Conservation (phyloP, 805 yeast genomes). For the Kregervanrija delftensis region DNA sequence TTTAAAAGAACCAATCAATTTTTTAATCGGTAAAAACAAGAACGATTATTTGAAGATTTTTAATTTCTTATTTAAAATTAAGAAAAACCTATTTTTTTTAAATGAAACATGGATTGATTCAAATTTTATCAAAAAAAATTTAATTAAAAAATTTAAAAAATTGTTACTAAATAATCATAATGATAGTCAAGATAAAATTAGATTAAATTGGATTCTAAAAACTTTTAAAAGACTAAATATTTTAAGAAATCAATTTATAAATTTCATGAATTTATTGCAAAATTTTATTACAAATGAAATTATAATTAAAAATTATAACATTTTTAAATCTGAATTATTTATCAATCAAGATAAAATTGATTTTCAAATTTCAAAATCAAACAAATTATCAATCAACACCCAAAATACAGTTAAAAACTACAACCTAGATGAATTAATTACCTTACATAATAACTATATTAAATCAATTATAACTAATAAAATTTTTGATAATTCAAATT, state of each 20-base stretch:
- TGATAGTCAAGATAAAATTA: slow-evolving; percentile 11
- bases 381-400: slow-evolving; percentile 4
- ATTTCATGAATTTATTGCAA: slow-evolving; percentile 35
- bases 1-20: slow-evolving; percentile 42
- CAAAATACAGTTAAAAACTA: slow-evolving; percentile 12
- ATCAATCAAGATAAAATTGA: slow-evolving; percentile 6
- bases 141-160: slow-evolving; percentile 10
- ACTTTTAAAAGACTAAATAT: slow-evolving; percentile 28
- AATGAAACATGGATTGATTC: slow-evolving; percentile 40
- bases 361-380: background rate
- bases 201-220: slow-evolving; percentile 18
- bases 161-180: slow-evolving; percentile 3
- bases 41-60: slow-evolving; percentile 71
- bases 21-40: slow-evolving; percentile 45
- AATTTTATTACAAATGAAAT: slow-evolving; percentile 39
- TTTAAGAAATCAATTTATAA: slow-evolving; percentile 32
- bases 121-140: slow-evolving; percentile 22
- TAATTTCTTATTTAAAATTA: slow-evolving; percentile 77
- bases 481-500: slow-evolving; percentile 24
- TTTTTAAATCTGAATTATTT: slow-evolving; percentile 20
- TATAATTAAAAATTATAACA: slow-evolving; percentile 33
- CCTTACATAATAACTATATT: slow-evolving; percentile 29
- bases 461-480: slow-evolving; percentile 30
- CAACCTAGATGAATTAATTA: slow-evolving; percentile 44
- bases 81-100: slow-evolving; percentile 51